Base-by-base conservation (phyloP, 768 basidiomycete species). In the Artomyces pyxidatus region DNA sequence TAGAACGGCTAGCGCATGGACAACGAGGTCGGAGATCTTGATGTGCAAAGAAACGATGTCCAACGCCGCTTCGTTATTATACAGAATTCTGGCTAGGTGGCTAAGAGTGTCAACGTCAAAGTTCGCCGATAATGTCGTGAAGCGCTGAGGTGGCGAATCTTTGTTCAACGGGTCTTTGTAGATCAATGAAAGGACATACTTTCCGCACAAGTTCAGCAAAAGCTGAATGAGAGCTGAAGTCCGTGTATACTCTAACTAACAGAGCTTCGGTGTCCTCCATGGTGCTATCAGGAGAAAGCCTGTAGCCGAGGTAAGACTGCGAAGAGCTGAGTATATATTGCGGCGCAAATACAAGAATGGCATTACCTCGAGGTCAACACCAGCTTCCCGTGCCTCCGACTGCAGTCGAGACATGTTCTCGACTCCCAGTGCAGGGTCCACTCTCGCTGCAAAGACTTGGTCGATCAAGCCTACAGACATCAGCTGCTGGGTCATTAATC, bases 11-110 rank as follows among this genome's bases (percentile, higher is more conserved):
- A 89, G 63, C 0, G 80, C 77, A 53, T 78, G 72, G 23, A 76
- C 79, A 26, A 88, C 66, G n/a, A 91, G 60, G 47, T 82, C 78
- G 10, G 73, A 71, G n/a, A 88, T 65, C 49, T 72, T 77, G 17
- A 76, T 64, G 60, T 91, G 84, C 22, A 90, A 65, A 7, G 85
- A 75, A 38, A 90, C 56, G 40, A 87, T 74, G 57, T 90, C 87
- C 17, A 91, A 64, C 0, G 77, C 75, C 21, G 64, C 62, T 52
- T 82, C 79, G 46, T 78, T 71, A 12, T 71, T 67, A 53, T 77
- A 81, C 9, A 91, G 71, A 19, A 81, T 61, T 61, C 77, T 81
- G 62, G 83, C 87, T n/a, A 86, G 65, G 56, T 79, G 76, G 45
- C 87, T 79, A 37, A 90, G 67, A 14, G 77, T 65, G 61, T 89